Evolutionary conservation across 2,329 filamentous ascomycete species (phyloP).

Genomic region (Ceratocystis ficicola): DNA sequence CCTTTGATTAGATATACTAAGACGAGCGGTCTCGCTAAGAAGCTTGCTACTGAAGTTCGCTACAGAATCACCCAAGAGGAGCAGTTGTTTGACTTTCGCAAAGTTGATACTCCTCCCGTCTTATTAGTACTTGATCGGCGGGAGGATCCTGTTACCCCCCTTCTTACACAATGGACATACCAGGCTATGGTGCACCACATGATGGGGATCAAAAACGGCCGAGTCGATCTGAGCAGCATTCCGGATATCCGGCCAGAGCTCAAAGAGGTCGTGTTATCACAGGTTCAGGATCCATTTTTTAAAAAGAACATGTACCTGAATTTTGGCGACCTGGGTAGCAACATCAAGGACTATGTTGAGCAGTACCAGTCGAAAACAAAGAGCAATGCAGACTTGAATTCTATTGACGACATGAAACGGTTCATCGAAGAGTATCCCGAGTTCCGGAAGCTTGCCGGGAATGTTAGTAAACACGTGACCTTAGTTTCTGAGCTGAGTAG

Average conservation of each 20-base stretch:
- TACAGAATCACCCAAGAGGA: constrained; percentile 94
- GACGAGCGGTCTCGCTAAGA: constrained; percentile 81
- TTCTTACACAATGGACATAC: constrained; percentile 97
- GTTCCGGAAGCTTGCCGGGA: constrained; percentile 90
- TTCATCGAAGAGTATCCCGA: constrained; percentile 99
- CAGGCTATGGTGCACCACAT: constrained; percentile 99
- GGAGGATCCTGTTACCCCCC: constrained; percentile 86
- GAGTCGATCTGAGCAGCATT: constrained; percentile 74
- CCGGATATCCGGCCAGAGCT: constrained; percentile 76
- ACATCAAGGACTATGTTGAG: constrained; percentile 96
- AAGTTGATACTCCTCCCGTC: constrained; percentile 87
- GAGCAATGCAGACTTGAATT: constrained; percentile 89
- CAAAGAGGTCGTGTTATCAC: constrained; percentile 86
- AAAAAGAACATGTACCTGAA: constrained; percentile 99
- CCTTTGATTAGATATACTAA: constrained; percentile 87
- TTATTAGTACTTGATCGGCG: constrained; percentile 80
- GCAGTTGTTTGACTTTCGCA: constrained; percentile 89
- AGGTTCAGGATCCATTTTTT: constrained; percentile 97
- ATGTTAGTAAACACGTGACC: constrained; percentile 97
- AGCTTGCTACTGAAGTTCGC: constrained; percentile 80
- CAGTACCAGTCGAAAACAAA: constrained; percentile 98
- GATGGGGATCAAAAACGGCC: constrained; percentile 85
- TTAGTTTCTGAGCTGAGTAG: constrained; percentile 87
- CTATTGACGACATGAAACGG: constrained; percentile 95
- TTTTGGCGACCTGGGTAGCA: constrained; percentile 87